Evolutionary conservation across 805 yeast genomes (phyloP), one percentile per base, ranked within the genome.

Genomic region (Myxozyma vanderwaltii): DNA sequence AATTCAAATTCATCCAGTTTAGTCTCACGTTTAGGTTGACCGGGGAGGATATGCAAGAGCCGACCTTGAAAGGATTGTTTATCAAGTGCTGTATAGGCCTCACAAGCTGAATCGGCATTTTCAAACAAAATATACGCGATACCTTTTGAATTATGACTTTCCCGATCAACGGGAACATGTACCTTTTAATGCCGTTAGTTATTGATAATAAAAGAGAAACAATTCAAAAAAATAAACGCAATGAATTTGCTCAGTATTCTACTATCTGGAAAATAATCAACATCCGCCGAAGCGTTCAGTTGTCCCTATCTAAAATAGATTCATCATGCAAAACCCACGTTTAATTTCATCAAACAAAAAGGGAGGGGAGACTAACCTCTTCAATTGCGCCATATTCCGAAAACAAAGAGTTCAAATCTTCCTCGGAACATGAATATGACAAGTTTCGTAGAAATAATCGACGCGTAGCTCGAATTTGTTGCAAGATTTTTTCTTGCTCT

Each of bases 11-110:
- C 99, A 72, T 91, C 97, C 45, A 94, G 75, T 57, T 84, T 80
- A 70, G 90, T 96, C 51, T 84, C 86, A 63, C 91, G 88, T 74
- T 90, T 90, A 50, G 81, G 83, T 51, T 89, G 86, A 1, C 87
- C 97, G 15, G 97, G 91, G 54, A 94, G 75, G 60, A 94, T 86
- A 73, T 94, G 99, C 51, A 94, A 74, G 52, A 94, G 79, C 67
- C 99, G 83, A 52, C 99, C 99, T 75, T 94, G 98, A 77, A 89
- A 92, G 71, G 89, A 86, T 69, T 88, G 87, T 69, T 89, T 91
- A 73, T 94, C 99, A 51, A 91, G 77, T 13, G 79, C 81, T 36
- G 79, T 73, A 71, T 79, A 91, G 0, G 98, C 98, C 29, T 75
- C 70, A 1, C 86, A 83, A 0, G 99, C 99, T 70, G 86, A 86